Evolutionary conservation across 2,329 filamentous ascomycete genomes (phyloP).

Genomic region (Alternaria ventricosa): DNA sequence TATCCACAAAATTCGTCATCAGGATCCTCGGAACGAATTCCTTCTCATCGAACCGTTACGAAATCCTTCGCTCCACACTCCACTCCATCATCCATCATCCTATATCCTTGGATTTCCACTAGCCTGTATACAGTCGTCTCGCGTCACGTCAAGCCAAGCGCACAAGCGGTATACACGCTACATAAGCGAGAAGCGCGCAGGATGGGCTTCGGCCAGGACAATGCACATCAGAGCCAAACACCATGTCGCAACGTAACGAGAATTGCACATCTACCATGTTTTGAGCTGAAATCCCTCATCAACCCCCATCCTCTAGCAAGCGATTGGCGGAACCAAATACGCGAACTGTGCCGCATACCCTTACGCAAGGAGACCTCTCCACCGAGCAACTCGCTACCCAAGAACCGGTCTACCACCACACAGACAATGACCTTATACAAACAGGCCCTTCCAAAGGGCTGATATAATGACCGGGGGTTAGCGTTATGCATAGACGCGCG

Average conservation of each 20-base stretch:
- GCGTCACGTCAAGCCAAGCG: not conserved
- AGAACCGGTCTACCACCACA: not conserved
- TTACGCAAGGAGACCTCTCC: slow-evolving; percentile 1
- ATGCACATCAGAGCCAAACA: not conserved
- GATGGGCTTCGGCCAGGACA: not conserved
- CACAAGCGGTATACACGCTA: not conserved
- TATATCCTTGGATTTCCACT: not conserved
- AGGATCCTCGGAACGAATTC: not conserved
- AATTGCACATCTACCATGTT: not conserved
- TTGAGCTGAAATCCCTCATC: not conserved
- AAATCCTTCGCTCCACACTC: not conserved
- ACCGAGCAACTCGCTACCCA: not conserved
- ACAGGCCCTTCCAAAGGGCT: not conserved
- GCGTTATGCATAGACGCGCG: not conserved
- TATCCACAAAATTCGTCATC: not conserved
- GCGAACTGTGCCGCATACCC: slow-evolving; percentile 5
- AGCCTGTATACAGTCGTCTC: not conserved
- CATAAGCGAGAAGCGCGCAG: not conserved
- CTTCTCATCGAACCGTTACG: not conserved
- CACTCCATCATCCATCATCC: too few relatives aligned
- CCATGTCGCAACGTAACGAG: not conserved
- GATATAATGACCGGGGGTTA: not conserved
- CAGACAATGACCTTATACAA: not conserved
- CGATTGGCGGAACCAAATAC: not conserved
- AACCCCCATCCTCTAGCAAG: not conserved